Evolutionary conservation across 257 asterid species (phyloP).

Genomic region (Oldenlandia corymbosa): DNA sequence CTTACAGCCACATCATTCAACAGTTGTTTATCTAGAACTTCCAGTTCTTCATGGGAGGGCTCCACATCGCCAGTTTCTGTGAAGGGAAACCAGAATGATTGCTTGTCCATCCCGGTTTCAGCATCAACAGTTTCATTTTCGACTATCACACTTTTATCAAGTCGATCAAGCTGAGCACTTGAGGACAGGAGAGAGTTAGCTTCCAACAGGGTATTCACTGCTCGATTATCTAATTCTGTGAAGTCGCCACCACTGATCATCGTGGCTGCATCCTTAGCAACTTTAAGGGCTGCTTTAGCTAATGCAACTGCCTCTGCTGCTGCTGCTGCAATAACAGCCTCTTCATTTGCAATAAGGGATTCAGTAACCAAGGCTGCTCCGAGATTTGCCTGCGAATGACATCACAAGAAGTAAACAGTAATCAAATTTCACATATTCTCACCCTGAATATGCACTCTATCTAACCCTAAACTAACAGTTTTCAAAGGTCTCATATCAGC

Average conservation of each 20-base stretch:
- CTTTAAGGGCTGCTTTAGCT: conserved; percentile 79
- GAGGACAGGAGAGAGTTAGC: conserved; percentile 17
- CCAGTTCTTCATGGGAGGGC: conserved; percentile 67
- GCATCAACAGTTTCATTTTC: conserved; percentile 30
- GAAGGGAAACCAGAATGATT: conserved; percentile 24
- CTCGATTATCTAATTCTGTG: conserved; percentile 23
- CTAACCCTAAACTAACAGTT: background rate
- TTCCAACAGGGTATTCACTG: conserved; percentile 10
- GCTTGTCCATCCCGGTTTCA: conserved; percentile 31
- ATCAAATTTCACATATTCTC: background rate
- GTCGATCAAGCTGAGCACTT: conserved; percentile 30
- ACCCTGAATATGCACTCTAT: background rate
- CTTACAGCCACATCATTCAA: conserved; percentile 54
- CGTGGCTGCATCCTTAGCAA: conserved; percentile 82
- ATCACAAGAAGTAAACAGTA: background rate
- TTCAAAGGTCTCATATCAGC: background rate
- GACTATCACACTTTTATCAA: conserved; percentile 27
- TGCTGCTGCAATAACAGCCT: conserved; percentile 71
- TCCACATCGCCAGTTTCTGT: conserved; percentile 47
- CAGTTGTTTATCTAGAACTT: conserved; percentile 50
- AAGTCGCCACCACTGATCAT: conserved; percentile 36
- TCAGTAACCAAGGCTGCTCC: conserved; percentile 44
- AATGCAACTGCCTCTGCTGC: conserved; percentile 91
- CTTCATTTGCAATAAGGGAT: conserved; percentile 55
- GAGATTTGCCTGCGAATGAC: conserved; percentile 40